Evolutionary conservation across 2,329 filamentous ascomycete genomes (phyloP), one percentile per base, ranked within the genome.

Genomic region (Fusarium dimerum): DNA sequence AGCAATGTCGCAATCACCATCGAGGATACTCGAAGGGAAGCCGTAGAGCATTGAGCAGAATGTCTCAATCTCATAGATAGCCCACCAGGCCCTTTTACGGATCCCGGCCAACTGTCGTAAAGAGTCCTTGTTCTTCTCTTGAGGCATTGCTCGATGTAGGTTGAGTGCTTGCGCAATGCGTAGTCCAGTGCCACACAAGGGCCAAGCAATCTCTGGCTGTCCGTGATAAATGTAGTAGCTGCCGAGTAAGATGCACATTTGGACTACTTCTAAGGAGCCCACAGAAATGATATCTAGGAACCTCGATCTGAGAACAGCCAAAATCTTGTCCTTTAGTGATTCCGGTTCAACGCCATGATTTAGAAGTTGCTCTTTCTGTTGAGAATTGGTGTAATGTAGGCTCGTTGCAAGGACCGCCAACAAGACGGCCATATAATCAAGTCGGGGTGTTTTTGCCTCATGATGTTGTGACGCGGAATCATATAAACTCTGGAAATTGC

Each of bases 1-100:
- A 8, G 67, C 64, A 1, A 71, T 62, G 20, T 67, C 63, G 13
- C 66, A 72, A 48, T 73, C 71, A 1, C 43, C 50, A 34, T 71
- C 70, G 0, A 55, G 54, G 13, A 73, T 71, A 6, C 63, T 61
- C 1, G 56, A 47, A 0, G 72, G 71, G 40, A 71, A 73, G 2
- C 73, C 71, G 38, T 74, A 75, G 0, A 71, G 61, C 64, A 74
- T 73, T 0, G 71, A 73, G 48, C 70, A 73, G 18, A 73, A 72
- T 0, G 69, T 72, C 38, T 74, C 73, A 2, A 73, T 68, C 45
- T 74, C 73, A 38, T 74, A 71, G 0, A 74, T 66, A 1, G 73
- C 71, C 70, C 72, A 75, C 73, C 72, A 75, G 10, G 69, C 71
- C 1, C 71, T 66, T 16, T 74, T 73, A 12, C 66, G 48, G 1